Conservation (phyloP, 2,329 filamentous ascomycete species). For the Leptographium radiaticola region DNA sequence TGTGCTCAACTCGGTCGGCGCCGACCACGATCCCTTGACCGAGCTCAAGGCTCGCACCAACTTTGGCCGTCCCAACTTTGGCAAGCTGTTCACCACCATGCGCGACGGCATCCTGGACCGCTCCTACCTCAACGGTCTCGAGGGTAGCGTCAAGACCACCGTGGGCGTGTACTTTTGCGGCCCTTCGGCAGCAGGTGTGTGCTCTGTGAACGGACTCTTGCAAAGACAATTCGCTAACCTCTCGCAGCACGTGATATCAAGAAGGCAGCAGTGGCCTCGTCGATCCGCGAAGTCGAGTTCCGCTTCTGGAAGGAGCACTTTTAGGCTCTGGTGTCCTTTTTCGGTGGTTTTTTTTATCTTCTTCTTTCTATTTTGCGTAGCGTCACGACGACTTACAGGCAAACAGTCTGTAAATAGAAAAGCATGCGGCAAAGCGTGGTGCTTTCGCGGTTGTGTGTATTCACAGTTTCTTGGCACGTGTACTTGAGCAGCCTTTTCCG, state of each 20-base stretch:
- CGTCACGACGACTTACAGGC: neutral
- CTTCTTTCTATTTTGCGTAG: neutral
- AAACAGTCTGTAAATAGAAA: neutral
- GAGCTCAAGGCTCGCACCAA: slow-evolving; percentile 84
- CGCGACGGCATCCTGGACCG: slow-evolving; percentile 75
- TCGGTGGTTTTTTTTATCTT: neutral
- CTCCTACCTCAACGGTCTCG: slow-evolving; percentile 71
- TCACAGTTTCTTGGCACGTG: too few relatives aligned
- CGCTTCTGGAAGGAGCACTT: slow-evolving; percentile 99
- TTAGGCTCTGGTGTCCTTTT: slow-evolving; percentile 22
- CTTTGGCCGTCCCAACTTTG: slow-evolving; percentile 88
- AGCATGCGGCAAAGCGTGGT: neutral
- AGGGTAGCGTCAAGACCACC: slow-evolving; percentile 63
- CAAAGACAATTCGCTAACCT: slow-evolving; percentile 19
- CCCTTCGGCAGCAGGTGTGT: slow-evolving; percentile 55
- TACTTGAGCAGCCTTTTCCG: neutral
- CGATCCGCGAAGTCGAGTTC: slow-evolving; percentile 71
- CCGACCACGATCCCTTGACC: slow-evolving; percentile 77
- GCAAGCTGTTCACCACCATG: slow-evolving; percentile 68
- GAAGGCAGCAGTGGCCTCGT: slow-evolving; percentile 61
- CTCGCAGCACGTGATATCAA: slow-evolving; percentile 65
- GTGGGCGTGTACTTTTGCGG: slow-evolving; percentile 98
- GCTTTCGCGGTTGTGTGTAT: neutral
- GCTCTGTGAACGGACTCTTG: neutral
- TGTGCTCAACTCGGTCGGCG: slow-evolving; percentile 86